Conservation (phyloP, 2,329 filamentous ascomycete genomes). For the Xylaria polymorpha region DNA sequence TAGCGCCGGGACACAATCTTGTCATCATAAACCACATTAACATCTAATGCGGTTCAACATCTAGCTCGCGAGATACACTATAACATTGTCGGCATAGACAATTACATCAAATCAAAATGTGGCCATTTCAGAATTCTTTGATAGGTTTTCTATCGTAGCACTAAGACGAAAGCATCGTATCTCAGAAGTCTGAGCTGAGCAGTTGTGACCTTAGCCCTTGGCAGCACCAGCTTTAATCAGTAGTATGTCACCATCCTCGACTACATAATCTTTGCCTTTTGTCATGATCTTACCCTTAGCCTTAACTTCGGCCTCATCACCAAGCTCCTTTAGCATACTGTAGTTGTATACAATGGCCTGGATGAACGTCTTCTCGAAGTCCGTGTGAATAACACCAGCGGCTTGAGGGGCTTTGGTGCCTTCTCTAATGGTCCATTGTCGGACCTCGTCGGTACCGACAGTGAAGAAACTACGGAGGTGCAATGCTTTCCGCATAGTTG, state of each 20-base stretch:
- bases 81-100: background rate
- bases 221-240: constrained; percentile 91
- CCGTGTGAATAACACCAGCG: constrained; percentile 96
- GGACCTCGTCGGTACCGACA: constrained; percentile 91
- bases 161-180: constrained; percentile 30
- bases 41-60: too few species aligned
- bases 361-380: constrained; percentile 99
- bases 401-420: constrained; percentile 98
- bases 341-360: constrained; percentile 96
- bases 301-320: constrained; percentile 89
- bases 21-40: background rate
- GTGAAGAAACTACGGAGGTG: constrained; percentile 98
- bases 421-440: constrained; percentile 97
- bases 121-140: constrained; percentile 24
- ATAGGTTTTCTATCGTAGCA: constrained; percentile 30
- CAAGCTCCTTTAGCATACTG: constrained; percentile 80
- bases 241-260: constrained; percentile 84
- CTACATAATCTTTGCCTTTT: constrained; percentile 97
- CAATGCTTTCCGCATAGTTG: constrained; percentile 91
- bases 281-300: constrained; percentile 97
- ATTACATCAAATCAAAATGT: background rate
- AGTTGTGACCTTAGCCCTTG: constrained; percentile 66
- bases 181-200: constrained; percentile 29
- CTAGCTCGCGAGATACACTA: background rate
- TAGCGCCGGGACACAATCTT: background rate